Conservation (phyloP, 2,329 filamentous ascomycete genomes). For the Ambrosiella beaveri region DNA sequence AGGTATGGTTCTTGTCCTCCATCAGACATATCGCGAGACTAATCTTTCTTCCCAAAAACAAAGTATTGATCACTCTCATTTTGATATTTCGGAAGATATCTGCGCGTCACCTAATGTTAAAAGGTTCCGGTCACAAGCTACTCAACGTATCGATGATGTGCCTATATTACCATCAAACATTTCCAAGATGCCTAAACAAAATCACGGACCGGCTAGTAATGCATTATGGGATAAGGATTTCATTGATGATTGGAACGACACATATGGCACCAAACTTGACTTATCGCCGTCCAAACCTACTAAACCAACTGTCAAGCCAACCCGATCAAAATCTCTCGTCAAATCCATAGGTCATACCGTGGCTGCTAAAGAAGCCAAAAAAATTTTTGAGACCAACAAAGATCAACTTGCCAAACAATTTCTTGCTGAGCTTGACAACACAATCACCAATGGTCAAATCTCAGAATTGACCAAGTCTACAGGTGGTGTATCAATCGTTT, state of each 20-base stretch:
- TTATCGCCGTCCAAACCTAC: conserved; percentile 12
- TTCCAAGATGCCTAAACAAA: conserved; percentile 29
- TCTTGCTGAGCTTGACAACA: conserved; percentile 48
- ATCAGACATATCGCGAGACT: not conserved
- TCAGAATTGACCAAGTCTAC: conserved; percentile 39
- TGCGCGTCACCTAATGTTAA: not conserved
- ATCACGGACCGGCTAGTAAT: conserved; percentile 36
- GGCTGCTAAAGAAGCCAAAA: conserved; percentile 29
- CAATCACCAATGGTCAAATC: conserved; percentile 45
- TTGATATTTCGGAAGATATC: not conserved
- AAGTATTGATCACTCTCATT: not conserved
- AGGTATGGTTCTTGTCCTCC: not conserved
- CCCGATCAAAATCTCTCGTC: not conserved
- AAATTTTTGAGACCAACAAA: conserved; percentile 45
- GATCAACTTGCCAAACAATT: conserved; percentile 46
- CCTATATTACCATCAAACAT: not conserved
- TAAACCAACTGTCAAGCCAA: not conserved
- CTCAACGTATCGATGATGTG: not conserved
- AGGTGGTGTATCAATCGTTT: conserved; percentile 53
- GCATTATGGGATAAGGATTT: conserved; percentile 42
- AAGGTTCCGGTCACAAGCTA: not conserved
- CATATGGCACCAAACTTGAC: conserved; percentile 31
- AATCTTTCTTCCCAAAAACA: too few species aligned
- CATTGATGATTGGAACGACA: conserved; percentile 47
- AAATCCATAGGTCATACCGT: conserved; percentile 20